Conservation (phyloP, 1,284 basidiomycete species). For the Pyrrhoderma noxium region DNA sequence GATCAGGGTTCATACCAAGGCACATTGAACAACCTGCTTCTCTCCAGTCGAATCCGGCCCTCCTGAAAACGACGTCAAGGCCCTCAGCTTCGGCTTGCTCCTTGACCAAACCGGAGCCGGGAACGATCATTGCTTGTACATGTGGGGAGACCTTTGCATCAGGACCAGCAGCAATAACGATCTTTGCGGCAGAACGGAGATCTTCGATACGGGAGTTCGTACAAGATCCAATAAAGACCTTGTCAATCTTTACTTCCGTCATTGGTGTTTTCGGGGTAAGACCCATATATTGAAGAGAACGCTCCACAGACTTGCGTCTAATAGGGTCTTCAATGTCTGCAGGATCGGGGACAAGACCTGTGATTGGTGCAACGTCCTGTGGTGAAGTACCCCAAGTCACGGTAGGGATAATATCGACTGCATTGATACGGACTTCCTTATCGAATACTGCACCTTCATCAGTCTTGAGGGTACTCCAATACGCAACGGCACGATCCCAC, state of each 20-base stretch:
- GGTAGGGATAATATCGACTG: slow-evolving; percentile 88
- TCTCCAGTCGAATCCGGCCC: slow-evolving; percentile 95
- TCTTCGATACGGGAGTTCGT: slow-evolving; percentile 97
- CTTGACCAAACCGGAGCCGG: slow-evolving; percentile 91
- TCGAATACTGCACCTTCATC: slow-evolving; percentile 91
- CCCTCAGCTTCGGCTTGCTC: slow-evolving; percentile 94
- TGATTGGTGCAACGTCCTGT: slow-evolving; percentile 88
- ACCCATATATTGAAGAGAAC: slow-evolving; percentile 90
- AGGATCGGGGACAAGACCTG: slow-evolving; percentile 80
- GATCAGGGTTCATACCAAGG: slow-evolving; percentile 96
- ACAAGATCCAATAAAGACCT: slow-evolving; percentile 95
- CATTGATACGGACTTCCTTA: slow-evolving; percentile 78
- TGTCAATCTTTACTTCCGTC: slow-evolving; percentile 83
- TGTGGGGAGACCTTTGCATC: slow-evolving; percentile 73
- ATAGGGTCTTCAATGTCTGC: slow-evolving; percentile 53
- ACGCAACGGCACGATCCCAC: slow-evolving; percentile 85
- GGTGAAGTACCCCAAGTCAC: slow-evolving; percentile 97
- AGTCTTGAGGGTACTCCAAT: slow-evolving; percentile 82
- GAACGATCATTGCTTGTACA: slow-evolving; percentile 91
- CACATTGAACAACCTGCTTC: slow-evolving; percentile 99
- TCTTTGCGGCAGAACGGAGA: slow-evolving; percentile 81
- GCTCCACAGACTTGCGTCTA: slow-evolving; percentile 70
- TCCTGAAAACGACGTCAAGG: slow-evolving; percentile 84
- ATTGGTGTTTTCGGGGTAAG: slow-evolving; percentile 77
- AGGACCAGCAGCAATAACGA: slow-evolving; percentile 71